phyloP scores from a whole-genome alignment of 345 rosid genomes.

The Linum usitatissimum region DNA sequence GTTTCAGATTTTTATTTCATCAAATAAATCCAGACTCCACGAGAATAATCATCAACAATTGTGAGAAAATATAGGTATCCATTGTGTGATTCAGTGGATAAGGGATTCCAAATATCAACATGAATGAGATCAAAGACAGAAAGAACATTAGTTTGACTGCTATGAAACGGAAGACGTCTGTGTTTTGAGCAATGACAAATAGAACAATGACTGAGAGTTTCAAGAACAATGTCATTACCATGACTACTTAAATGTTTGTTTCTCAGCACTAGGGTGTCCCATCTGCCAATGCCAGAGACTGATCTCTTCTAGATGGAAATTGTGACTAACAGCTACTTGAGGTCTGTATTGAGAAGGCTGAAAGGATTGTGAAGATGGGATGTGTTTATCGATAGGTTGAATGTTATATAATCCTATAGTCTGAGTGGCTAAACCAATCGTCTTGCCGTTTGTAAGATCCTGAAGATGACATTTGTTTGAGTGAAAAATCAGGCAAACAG shows the following conservation, averaged over 20 bases:
- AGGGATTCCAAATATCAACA: background rate
- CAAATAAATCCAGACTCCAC: background rate
- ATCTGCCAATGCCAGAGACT: background rate
- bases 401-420: background rate
- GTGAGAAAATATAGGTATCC: background rate
- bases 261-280: background rate
- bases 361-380: no score
- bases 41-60: background rate
- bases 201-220: background rate
- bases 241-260: no score
- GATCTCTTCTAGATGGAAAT: background rate
- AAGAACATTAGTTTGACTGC: no score
- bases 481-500: background rate
- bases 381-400: no score
- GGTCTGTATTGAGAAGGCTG: background rate
- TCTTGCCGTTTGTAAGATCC: background rate
- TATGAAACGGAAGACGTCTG: background rate
- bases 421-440: background rate
- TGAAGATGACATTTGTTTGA: background rate
- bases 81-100: background rate
- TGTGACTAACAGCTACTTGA: background rate
- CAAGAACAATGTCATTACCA: background rate
- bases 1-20: background rate
- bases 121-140: background rate
- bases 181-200: background rate